phyloP scores from a whole-genome alignment of 768 basidiomycete species.

The Podaxis mareebaensis region DNA sequence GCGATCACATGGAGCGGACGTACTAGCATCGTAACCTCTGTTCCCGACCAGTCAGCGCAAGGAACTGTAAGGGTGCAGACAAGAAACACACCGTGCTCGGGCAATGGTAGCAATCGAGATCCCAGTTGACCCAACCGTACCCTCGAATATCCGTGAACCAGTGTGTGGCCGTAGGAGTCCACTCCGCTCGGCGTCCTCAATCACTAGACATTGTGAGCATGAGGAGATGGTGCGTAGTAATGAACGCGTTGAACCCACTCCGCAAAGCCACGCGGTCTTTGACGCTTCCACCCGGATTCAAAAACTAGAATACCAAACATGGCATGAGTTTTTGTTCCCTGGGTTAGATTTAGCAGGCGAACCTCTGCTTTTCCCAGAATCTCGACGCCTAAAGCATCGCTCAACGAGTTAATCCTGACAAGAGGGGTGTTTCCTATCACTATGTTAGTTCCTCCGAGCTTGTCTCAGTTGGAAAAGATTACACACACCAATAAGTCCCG shows the following conservation, averaged over 20 bases:
- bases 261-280: slow-evolving; percentile 96
- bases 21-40: slow-evolving; percentile 90
- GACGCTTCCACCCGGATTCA: slow-evolving; percentile 97
- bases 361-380: slow-evolving; percentile 97
- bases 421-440: slow-evolving; percentile 88
- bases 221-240: not conserved
- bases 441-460: not conserved
- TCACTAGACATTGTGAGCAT: slow-evolving; percentile 55
- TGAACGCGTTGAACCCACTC: slow-evolving; percentile 51
- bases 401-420: slow-evolving; percentile 87
- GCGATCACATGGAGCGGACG: slow-evolving; percentile 23
- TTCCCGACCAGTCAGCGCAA: slow-evolving; percentile 5
- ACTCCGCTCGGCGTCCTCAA: slow-evolving; percentile 86
- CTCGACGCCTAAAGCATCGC: slow-evolving; percentile 88
- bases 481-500: slow-evolving; percentile 75
- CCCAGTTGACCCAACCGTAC: slow-evolving; percentile 94
- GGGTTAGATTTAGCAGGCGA: slow-evolving; percentile 16
- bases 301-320: slow-evolving; percentile 66
- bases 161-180: slow-evolving; percentile 85
- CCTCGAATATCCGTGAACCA: slow-evolving; percentile 93
- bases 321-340: slow-evolving; percentile 1
- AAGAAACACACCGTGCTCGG: slow-evolving; percentile 64
- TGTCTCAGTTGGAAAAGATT: not conserved
- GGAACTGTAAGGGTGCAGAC: not conserved
- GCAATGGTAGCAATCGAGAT: slow-evolving; percentile 96